Percentiles rank a stretch among this genome's conserved stretches.
These are phyloP conservation scores for Mesotaenium endlicherianum DNA, from an alignment of 139 green algal genomes.

Conservation along the genomic window DNA sequence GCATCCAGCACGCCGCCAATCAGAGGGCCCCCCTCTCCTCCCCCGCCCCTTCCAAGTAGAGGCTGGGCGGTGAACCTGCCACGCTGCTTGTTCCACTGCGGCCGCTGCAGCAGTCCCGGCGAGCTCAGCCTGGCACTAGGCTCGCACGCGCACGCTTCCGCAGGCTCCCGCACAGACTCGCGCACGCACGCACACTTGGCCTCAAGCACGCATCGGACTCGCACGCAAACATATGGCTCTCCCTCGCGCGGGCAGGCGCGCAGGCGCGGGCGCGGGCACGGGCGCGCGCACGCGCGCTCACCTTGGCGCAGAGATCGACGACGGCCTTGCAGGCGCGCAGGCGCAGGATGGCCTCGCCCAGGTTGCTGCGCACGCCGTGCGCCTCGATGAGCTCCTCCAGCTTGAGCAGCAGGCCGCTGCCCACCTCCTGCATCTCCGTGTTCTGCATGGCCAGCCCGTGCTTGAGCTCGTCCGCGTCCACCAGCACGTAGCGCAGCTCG, in stretches of 20 bases:
- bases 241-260: neutral
- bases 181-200: neutral
- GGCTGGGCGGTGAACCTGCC: neutral
- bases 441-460: constrained; percentile 40
- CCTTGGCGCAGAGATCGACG: constrained; percentile 46
- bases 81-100: neutral
- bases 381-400: constrained; percentile 45
- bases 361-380: constrained; percentile 38
- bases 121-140: neutral
- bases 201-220: neutral
- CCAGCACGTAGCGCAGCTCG: constrained; percentile 46
- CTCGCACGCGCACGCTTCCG: neutral
- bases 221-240: neutral
- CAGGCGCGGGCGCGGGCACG: neutral
- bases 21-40: too few relatives aligned
- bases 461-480: constrained; percentile 43
- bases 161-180: neutral
- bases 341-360: constrained; percentile 14
- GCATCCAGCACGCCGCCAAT: too few relatives aligned
- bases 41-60: too few relatives aligned
- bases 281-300: neutral
- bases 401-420: constrained; percentile 26
- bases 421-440: constrained; percentile 47
- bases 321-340: constrained; percentile 41
- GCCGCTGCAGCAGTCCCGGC: neutral